Percentiles rank a stretch among this genome's conserved stretches.
Conservation (phyloP, 257 asterid species). For the Rehmannia glutinosa region DNA sequence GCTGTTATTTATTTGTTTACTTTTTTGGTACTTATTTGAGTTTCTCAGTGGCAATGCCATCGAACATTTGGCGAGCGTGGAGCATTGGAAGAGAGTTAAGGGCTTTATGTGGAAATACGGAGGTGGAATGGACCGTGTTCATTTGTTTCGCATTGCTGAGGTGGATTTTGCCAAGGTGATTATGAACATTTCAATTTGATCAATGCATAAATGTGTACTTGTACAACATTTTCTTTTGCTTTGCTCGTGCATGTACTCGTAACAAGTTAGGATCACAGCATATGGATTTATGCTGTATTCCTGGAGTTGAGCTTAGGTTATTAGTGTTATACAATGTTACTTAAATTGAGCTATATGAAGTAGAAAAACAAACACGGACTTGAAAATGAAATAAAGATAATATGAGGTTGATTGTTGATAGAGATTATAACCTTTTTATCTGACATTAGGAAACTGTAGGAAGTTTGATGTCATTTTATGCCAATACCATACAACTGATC, state of each 20-base stretch:
- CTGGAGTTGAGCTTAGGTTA: neutral
- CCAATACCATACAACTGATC: no score
- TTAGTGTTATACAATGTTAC: neutral
- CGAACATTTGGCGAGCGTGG: constrained; percentile 71
- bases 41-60: constrained; percentile 54
- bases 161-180: constrained; percentile 61
- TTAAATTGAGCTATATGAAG: neutral
- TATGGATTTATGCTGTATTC: neutral
- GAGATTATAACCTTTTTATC: no score
- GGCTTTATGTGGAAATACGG: constrained; percentile 74
- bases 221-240: neutral
- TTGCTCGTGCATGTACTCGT: neutral
- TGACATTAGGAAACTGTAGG: no score
- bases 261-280: neutral
- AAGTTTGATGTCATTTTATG: no score
- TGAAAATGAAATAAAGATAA: neutral
- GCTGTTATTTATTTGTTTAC: neutral
- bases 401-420: neutral
- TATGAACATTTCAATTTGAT: neutral
- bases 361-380: neutral
- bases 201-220: neutral
- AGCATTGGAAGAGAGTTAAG: constrained; percentile 79
- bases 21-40: constrained; percentile 14
- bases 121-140: constrained; percentile 59
- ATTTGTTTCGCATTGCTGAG: constrained; percentile 49